phyloP scores from a whole-genome alignment of 176 grass and related monocot genomes.

The Poa pratensis region DNA sequence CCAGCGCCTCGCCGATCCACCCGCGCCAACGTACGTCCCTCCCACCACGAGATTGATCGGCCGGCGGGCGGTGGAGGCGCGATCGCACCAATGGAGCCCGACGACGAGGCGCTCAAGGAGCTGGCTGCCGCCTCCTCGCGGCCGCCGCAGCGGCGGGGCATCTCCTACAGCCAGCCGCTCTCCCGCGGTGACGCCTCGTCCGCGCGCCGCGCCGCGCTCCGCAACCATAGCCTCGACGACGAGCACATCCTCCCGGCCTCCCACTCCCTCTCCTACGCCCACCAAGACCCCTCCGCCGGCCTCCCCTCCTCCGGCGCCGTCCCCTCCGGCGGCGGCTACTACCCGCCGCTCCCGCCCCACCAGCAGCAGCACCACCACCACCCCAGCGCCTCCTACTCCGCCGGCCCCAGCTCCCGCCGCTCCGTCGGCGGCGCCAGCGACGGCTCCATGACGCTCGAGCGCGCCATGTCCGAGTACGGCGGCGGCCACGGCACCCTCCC shows the following conservation, averaged over 20 bases:
- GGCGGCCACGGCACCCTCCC: slow-evolving; percentile 63
- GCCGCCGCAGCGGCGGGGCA: slow-evolving; percentile 52
- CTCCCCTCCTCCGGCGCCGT: not conserved
- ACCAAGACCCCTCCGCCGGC: slow-evolving; percentile 37
- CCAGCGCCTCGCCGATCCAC: slow-evolving; percentile 14
- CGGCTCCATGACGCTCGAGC: slow-evolving; percentile 71
- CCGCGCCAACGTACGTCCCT: not conserved
- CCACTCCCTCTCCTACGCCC: slow-evolving; percentile 47
- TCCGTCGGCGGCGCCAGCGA: slow-evolving; percentile 47
- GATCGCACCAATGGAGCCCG: slow-evolving; percentile 42
- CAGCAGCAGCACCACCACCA: slow-evolving; percentile 45
- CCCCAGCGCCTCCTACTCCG: slow-evolving; percentile 44
- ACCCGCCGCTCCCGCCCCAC: slow-evolving; percentile 48
- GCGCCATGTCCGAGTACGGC: slow-evolving; percentile 87
- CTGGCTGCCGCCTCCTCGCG: slow-evolving; percentile 34
- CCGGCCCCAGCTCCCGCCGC: slow-evolving; percentile 9
- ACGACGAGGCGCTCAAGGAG: slow-evolving; percentile 41
- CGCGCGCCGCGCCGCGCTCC: slow-evolving; percentile 55
- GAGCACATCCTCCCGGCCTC: slow-evolving; percentile 44
- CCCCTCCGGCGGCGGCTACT: slow-evolving; percentile 9
- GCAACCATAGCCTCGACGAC: slow-evolving; percentile 84
- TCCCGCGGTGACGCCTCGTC: slow-evolving; percentile 53
- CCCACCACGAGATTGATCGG: not conserved
- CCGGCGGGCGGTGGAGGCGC: not conserved
- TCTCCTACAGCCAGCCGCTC: slow-evolving; percentile 90